phyloP scores from a whole-genome alignment of 83 land plant genomes.

The Picea abies region DNA sequence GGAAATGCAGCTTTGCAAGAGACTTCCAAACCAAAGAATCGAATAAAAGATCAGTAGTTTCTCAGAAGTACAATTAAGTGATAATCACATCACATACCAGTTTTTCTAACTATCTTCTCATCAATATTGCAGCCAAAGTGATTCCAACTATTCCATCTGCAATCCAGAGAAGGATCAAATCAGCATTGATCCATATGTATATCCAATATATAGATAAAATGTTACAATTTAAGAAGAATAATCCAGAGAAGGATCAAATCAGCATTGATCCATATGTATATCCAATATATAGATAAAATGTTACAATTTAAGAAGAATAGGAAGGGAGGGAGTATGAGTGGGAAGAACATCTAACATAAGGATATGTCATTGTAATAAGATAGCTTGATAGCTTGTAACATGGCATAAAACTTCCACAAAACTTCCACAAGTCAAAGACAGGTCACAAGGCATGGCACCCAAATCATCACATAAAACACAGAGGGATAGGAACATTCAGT shows the following conservation, averaged over 20 bases:
- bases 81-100: constrained; percentile 27
- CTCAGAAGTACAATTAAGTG: background rate
- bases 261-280: background rate
- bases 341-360: too few relatives aligned
- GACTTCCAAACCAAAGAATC: background rate
- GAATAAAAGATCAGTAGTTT: background rate
- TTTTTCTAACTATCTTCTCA: constrained; percentile 37
- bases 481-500: background rate
- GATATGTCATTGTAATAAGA: too few relatives aligned
- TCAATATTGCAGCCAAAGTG: constrained; percentile 28
- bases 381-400: background rate
- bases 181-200: background rate
- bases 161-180: background rate
- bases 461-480: background rate
- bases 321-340: too few relatives aligned
- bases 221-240: background rate
- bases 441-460: background rate
- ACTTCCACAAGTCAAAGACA: background rate
- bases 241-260: background rate
- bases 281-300: background rate
- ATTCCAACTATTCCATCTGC: constrained; percentile 57
- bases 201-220: background rate
- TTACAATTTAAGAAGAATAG: too few relatives aligned
- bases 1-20: too few relatives aligned
- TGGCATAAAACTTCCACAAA: background rate